phyloP scores from a whole-genome alignment of 2,329 filamentous ascomycete species.

The Colletotrichum sp. region DNA sequence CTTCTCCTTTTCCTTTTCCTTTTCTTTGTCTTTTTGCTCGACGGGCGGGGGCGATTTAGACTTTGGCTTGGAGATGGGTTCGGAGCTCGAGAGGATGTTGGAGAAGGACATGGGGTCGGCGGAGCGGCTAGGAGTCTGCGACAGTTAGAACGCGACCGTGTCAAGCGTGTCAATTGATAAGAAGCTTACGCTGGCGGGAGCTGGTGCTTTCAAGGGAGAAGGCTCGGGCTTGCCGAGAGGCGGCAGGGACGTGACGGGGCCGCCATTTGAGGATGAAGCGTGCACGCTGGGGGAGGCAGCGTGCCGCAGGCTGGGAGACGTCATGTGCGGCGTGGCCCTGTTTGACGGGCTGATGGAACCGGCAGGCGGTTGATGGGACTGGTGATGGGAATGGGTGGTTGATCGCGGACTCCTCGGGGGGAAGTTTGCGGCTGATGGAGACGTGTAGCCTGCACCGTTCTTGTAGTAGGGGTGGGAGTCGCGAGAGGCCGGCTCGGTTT shows the following conservation, averaged over 20 bases:
- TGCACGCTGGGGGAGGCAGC: conserved; percentile 41
- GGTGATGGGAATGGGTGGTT: conserved; percentile 40
- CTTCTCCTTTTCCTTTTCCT: conserved; percentile 13
- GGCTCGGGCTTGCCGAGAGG: conserved; percentile 43
- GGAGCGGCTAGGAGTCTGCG: conserved; percentile 73
- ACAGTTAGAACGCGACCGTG: neutral
- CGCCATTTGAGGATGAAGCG: conserved; percentile 46
- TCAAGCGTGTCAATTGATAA: neutral
- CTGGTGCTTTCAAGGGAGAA: conserved; percentile 43
- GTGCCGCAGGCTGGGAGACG: conserved; percentile 55
- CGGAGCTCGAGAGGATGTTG: conserved; percentile 85
- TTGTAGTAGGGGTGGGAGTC: conserved; percentile 49
- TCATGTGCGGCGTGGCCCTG: conserved; percentile 42
- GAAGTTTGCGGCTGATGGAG: conserved; percentile 50
- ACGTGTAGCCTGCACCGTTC: conserved; percentile 51
- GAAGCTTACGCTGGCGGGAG: conserved; percentile 39
- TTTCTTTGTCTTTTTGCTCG: neutral
- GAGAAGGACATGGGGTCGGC: conserved; percentile 95
- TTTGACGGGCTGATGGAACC: conserved; percentile 50
- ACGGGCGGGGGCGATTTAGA: conserved; percentile 12
- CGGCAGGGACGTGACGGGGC: conserved; percentile 35
- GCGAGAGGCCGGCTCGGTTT: conserved; percentile 37
- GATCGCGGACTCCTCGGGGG: conserved; percentile 56
- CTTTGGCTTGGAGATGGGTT: conserved; percentile 64
- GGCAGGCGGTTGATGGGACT: conserved; percentile 44